Percentiles rank a stretch among this genome's conserved stretches.
phyloP scores from a whole-genome alignment of 2,329 filamentous ascomycete species.

The Didymella pomorum region DNA sequence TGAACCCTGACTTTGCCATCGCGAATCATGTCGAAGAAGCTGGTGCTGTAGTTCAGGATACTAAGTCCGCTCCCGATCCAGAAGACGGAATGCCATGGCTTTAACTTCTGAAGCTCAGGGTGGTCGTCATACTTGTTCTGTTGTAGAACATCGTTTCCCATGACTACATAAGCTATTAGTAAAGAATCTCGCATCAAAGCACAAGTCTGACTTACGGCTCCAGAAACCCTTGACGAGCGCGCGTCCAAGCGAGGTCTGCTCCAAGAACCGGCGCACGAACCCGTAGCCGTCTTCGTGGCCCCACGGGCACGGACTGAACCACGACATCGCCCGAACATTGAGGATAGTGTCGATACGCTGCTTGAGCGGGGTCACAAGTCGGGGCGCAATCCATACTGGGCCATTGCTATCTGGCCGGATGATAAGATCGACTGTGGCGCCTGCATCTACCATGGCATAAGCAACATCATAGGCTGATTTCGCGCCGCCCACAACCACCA shows the following conservation, averaged over 20 bases:
- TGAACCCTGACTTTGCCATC: slow-evolving; percentile 62
- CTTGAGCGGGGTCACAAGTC: slow-evolving; percentile 72
- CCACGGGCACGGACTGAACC: slow-evolving; percentile 15
- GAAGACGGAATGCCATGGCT: slow-evolving; percentile 53
- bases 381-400: slow-evolving; percentile 66
- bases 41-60: slow-evolving; percentile 67
- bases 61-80: slow-evolving; percentile 66
- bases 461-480: slow-evolving; percentile 72
- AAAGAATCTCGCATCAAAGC: not conserved
- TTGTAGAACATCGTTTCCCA: slow-evolving; percentile 62
- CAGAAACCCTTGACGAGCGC: slow-evolving; percentile 13
- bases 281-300: slow-evolving; percentile 37
- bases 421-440: slow-evolving; percentile 67
- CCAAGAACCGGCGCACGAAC: slow-evolving; percentile 8
- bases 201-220: slow-evolving; percentile 6
- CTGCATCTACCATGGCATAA: slow-evolving; percentile 63
- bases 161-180: slow-evolving; percentile 38
- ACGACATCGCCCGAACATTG: slow-evolving; percentile 13
- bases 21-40: slow-evolving; percentile 65
- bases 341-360: slow-evolving; percentile 64
- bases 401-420: slow-evolving; percentile 66
- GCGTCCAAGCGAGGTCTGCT: slow-evolving; percentile 3
- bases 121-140: slow-evolving; percentile 57
- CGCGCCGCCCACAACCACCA: slow-evolving; percentile 65
- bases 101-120: slow-evolving; percentile 52